Conservation (phyloP, 139 green algal species). For the Trebouxia sp. region DNA sequence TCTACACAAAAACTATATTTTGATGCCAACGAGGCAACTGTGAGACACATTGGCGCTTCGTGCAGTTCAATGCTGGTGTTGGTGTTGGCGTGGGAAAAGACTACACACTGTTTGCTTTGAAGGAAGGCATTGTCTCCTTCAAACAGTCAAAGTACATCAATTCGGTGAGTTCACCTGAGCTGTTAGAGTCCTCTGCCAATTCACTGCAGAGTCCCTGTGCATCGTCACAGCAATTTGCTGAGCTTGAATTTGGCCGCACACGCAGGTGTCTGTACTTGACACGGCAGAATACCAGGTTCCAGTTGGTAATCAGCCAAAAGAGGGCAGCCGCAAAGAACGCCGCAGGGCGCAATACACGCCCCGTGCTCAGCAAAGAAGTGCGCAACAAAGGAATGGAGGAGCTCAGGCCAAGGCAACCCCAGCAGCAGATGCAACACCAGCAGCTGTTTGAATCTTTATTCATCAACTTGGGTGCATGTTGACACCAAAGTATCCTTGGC, state of each 20-base stretch:
- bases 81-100: constrained; percentile 89
- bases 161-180: background rate
- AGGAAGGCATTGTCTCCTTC: constrained; percentile 90
- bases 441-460: background rate
- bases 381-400: no score
- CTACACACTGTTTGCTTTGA: constrained; percentile 90
- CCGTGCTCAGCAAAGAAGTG: background rate
- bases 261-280: constrained; percentile 50
- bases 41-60: no score
- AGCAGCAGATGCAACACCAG: background rate
- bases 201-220: background rate
- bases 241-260: background rate
- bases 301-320: constrained; percentile 48
- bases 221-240: background rate
- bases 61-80: constrained; percentile 82
- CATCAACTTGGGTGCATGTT: no score
- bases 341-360: constrained; percentile 29
- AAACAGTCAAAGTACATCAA: constrained; percentile 62
- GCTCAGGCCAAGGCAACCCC: background rate
- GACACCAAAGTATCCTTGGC: no score
- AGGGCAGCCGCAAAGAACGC: constrained; percentile 48
- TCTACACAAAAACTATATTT: background rate
- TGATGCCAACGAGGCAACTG: background rate
- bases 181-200: background rate
- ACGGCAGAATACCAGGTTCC: constrained; percentile 51